Conservation (phyloP, 129 eudicot genomes). For the Smallanthus sonchifolius region DNA sequence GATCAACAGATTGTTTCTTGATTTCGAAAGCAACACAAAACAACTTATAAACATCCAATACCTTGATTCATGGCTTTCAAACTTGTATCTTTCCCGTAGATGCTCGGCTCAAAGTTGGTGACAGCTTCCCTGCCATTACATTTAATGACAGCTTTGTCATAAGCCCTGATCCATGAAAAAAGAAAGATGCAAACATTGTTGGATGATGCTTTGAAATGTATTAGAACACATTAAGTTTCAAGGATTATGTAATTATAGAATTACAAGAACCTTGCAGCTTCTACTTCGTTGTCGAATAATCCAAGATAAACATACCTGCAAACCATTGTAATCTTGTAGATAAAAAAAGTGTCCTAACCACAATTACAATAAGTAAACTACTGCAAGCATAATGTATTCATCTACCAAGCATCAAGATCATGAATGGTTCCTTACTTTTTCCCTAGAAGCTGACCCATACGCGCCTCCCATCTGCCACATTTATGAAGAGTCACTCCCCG, state of each 20-base stretch:
- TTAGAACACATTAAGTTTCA: constrained; percentile 21
- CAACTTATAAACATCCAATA: constrained; percentile 4
- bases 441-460: constrained; percentile 92
- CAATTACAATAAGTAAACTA: constrained; percentile 9
- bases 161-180: constrained; percentile 56
- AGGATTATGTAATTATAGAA: constrained; percentile 25
- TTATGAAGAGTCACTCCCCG: constrained; percentile 91
- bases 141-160: constrained; percentile 73
- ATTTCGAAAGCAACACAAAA: background rate
- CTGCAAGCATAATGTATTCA: constrained; percentile 1
- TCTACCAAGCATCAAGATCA: constrained; percentile 4
- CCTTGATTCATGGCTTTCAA: constrained; percentile 49
- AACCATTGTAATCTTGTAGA: constrained; percentile 49
- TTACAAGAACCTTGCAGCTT: constrained; percentile 86
- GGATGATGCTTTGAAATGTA: constrained; percentile 15
- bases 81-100: constrained; percentile 38
- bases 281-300: constrained; percentile 79
- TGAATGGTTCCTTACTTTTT: constrained; percentile 59
- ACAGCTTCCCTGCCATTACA: constrained; percentile 67
- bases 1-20: constrained; percentile 1
- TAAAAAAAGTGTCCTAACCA: constrained; percentile 34
- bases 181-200: constrained; percentile 27
- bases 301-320: constrained; percentile 95
- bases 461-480: constrained; percentile 97
- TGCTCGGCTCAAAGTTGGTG: constrained; percentile 67